Percentiles rank a stretch among this genome's conserved stretches.
Evolutionary conservation across 1,139 yeast species (phyloP).

Genomic region (Magnusiomyces suaveolens): DNA sequence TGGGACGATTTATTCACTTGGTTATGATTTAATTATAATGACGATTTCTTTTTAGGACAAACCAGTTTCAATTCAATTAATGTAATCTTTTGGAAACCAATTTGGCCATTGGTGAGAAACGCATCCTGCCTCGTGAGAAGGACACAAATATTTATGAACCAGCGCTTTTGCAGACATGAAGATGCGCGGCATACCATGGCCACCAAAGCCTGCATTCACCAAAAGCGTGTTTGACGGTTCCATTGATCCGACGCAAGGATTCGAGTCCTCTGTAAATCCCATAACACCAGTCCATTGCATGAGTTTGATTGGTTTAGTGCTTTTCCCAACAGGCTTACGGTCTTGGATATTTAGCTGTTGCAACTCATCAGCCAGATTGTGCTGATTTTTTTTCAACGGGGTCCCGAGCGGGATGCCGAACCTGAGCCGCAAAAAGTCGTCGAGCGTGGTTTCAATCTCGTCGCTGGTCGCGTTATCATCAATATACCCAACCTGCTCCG

Average conservation of each 20-base stretch:
- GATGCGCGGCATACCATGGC: slow-evolving; percentile 44
- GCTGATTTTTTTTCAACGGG: neutral
- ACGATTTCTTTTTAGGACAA: neutral
- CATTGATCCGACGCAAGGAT: slow-evolving; percentile 32
- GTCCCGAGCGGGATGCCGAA: slow-evolving; percentile 17
- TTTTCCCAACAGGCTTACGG: neutral
- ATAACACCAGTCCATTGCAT: slow-evolving; percentile 36
- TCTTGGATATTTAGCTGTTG: neutral
- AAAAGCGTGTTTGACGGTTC: slow-evolving; percentile 17
- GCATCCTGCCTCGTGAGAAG: neutral
- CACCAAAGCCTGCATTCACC: slow-evolving; percentile 39
- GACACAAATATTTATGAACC: slow-evolving; percentile 15
- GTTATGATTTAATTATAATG: too few species aligned
- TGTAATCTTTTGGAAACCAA: slow-evolving; percentile 21
- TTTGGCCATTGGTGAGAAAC: slow-evolving; percentile 17
- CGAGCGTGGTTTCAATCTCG: slow-evolving; percentile 17
- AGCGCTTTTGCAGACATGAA: slow-evolving; percentile 25
- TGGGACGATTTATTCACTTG: too few species aligned
- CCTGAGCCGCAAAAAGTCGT: slow-evolving; percentile 16
- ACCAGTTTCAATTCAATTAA: neutral
- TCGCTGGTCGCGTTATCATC: slow-evolving; percentile 19
- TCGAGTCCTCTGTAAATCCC: slow-evolving; percentile 34
- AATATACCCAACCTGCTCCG: slow-evolving; percentile 15
- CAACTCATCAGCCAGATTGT: neutral
- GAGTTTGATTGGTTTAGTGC: slow-evolving; percentile 13